Base-by-base conservation (phyloP, 1,284 basidiomycete genomes). In the Coniferiporia weirii region DNA sequence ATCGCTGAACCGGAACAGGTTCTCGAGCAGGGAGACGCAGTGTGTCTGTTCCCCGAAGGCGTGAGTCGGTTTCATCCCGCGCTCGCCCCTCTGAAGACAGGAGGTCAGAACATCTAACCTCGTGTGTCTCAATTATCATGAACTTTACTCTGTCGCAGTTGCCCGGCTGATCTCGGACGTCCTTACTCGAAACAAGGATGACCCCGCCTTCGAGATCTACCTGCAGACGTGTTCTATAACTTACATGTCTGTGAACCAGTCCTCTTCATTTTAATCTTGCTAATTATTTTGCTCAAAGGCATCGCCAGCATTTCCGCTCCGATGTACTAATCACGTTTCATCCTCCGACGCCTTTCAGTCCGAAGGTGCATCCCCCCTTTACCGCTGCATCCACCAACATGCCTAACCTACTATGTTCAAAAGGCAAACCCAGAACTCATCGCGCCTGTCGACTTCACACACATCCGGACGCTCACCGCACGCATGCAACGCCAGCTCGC, bases 291-390 rank as follows among this genome's bases (percentile, higher is more conserved):
- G 38, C 38, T 19, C 32, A 40, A 60, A 77, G 78, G 68, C 79
- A 82, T 62, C 76, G 80, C 17, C 84, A 93, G 67, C 86, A 92
- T 70, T 94, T 92, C 67, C 83, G 91, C 32, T 91, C 89, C 6
- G 91, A 93, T 65, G 89, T 94, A 6, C 73, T 94, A 35, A 88
- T 94, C 32, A 89, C 87, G 0, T 94, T 91, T 70, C 87, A 93
- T 66, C 76, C 81, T 10, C 90, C 91, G 0, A 78, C 91, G 67
- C 76, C 70, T 46, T 87, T 91, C 65, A 77, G 76, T 4, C 83
- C 85, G 3, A 82, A 83, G 75, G 89, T 81, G 64, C 27, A 65
- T 54, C 1, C 17, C 38, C 17, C 13, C 8, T 43, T 22, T 12
- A 10, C 38, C 15, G 38, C 38, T 40, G 27, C 27, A 40, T 40